Evolutionary conservation across 2,329 filamentous ascomycete genomes (phyloP).

Genomic region (Geosmithia putterillii): DNA sequence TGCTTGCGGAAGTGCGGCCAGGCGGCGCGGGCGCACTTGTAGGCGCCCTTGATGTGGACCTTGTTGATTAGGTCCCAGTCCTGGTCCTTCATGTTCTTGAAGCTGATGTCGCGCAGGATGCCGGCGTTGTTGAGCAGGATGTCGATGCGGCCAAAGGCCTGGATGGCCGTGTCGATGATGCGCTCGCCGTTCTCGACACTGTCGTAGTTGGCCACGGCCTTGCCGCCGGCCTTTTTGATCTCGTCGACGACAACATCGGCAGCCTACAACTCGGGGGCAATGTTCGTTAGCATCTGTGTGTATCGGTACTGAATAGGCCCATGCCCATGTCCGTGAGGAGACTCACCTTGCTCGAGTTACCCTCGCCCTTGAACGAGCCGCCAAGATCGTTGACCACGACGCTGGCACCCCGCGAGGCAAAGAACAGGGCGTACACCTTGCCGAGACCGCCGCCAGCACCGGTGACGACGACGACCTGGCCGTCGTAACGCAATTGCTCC

Average conservation of each 20-base stretch:
- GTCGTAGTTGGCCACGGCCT: slow-evolving; percentile 97
- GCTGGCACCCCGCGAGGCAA: slow-evolving; percentile 80
- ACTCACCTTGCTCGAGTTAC: slow-evolving; percentile 69
- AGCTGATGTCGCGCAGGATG: slow-evolving; percentile 87
- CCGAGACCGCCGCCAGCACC: slow-evolving; percentile 71
- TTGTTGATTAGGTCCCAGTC: slow-evolving; percentile 95
- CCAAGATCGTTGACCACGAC: slow-evolving; percentile 96
- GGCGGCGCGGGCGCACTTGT: slow-evolving; percentile 88
- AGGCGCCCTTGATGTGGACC: slow-evolving; percentile 86
- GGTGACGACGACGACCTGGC: slow-evolving; percentile 73
- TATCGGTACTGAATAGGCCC: too few relatives aligned
- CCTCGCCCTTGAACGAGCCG: slow-evolving; percentile 86
- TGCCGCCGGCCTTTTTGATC: slow-evolving; percentile 79
- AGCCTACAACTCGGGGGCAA: too few relatives aligned
- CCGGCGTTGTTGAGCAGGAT: slow-evolving; percentile 96
- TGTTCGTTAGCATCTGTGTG: background rate
- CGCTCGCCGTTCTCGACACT: slow-evolving; percentile 83
- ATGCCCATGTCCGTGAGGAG: background rate
- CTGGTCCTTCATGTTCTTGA: slow-evolving; percentile 96
- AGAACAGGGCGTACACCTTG: slow-evolving; percentile 79
- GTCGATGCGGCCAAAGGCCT: slow-evolving; percentile 76
- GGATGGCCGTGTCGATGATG: slow-evolving; percentile 83
- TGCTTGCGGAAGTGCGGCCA: slow-evolving; percentile 99
- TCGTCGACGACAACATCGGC: slow-evolving; percentile 74
- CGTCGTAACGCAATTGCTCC: slow-evolving; percentile 65